phyloP scores from a whole-genome alignment of 2,329 filamentous ascomycete genomes.

The Sarocladium kiliense region DNA sequence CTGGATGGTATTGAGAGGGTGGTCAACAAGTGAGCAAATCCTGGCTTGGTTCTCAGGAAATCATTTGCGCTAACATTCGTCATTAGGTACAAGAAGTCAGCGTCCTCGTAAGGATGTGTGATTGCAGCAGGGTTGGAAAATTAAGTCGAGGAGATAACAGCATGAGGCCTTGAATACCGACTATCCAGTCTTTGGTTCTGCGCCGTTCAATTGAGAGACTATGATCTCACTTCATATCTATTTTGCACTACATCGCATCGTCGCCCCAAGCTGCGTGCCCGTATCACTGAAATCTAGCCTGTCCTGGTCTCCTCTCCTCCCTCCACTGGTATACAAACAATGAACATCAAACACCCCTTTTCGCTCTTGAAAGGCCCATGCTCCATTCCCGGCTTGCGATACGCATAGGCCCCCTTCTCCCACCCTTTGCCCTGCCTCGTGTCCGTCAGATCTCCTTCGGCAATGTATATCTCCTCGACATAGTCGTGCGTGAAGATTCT shows the following conservation, averaged over 20 bases:
- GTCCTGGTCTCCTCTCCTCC: constrained; percentile 12
- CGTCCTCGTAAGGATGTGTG: not conserved
- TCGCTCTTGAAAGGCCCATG: constrained; percentile 31
- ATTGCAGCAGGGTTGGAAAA: not conserved
- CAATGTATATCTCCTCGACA: constrained; percentile 32
- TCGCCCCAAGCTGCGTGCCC: not conserved
- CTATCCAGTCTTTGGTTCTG: no score
- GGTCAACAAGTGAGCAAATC: constrained; percentile 56
- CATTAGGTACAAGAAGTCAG: constrained; percentile 2
- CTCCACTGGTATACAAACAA: constrained; percentile 18
- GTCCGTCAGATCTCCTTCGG: constrained; percentile 29
- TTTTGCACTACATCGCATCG: no score
- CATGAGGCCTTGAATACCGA: no score
- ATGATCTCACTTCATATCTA: no score
- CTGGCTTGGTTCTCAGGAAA: not conserved
- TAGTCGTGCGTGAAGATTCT: constrained; percentile 28
- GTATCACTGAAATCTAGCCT: not conserved
- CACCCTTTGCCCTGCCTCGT: constrained; percentile 23
- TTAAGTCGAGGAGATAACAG: no score
- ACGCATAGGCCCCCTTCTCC: constrained; percentile 31
- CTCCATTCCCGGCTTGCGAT: constrained; percentile 32
- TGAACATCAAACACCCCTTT: constrained; percentile 30
- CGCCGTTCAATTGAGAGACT: no score
- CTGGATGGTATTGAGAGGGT: constrained; percentile 82
- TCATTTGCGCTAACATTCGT: no score